Conservation (phyloP, 768 basidiomycete genomes). For the Postia placenta region DNA sequence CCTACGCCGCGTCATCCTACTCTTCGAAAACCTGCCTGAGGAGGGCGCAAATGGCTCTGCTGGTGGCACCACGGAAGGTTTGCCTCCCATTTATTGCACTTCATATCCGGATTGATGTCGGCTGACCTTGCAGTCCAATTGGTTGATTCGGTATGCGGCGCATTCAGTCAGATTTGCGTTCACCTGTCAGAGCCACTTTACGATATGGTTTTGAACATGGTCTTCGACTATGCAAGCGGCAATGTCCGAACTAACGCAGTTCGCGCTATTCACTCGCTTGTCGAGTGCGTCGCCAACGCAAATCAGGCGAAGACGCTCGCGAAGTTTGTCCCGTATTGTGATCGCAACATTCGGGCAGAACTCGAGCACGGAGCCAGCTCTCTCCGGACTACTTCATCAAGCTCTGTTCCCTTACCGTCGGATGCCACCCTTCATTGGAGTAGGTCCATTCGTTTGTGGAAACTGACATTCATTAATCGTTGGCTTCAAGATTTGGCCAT, state of each 20-base stretch:
- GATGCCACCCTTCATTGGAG: slow-evolving; percentile 89
- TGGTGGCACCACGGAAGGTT: slow-evolving; percentile 62
- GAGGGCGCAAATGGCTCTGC: slow-evolving; percentile 62
- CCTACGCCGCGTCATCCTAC: slow-evolving; percentile 68
- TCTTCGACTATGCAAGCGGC: slow-evolving; percentile 76
- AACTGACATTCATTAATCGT: too few species aligned
- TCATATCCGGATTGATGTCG: background rate
- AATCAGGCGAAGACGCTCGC: slow-evolving; percentile 70
- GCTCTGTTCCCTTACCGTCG: slow-evolving; percentile 59
- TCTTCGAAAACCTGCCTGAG: slow-evolving; percentile 83
- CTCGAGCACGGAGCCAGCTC: slow-evolving; percentile 83
- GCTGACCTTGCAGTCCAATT: slow-evolving; percentile 48
- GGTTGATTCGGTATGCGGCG: slow-evolving; percentile 69
- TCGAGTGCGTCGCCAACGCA: slow-evolving; percentile 81
- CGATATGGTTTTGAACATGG: slow-evolving; percentile 76
- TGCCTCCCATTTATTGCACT: background rate
- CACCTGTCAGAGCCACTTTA: slow-evolving; percentile 71
- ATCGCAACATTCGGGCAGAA: slow-evolving; percentile 63
- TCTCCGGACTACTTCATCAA: slow-evolving; percentile 59
- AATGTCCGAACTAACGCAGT: slow-evolving; percentile 83
- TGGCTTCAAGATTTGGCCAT: slow-evolving; percentile 76
- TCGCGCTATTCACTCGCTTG: slow-evolving; percentile 79
- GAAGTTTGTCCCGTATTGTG: slow-evolving; percentile 73
- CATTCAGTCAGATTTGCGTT: slow-evolving; percentile 72
- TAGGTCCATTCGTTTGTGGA: slow-evolving; percentile 40